These are phyloP conservation scores for Suillus subaureus DNA, from an alignment of 768 basidiomycete genomes.

Conservation along the genomic window DNA sequence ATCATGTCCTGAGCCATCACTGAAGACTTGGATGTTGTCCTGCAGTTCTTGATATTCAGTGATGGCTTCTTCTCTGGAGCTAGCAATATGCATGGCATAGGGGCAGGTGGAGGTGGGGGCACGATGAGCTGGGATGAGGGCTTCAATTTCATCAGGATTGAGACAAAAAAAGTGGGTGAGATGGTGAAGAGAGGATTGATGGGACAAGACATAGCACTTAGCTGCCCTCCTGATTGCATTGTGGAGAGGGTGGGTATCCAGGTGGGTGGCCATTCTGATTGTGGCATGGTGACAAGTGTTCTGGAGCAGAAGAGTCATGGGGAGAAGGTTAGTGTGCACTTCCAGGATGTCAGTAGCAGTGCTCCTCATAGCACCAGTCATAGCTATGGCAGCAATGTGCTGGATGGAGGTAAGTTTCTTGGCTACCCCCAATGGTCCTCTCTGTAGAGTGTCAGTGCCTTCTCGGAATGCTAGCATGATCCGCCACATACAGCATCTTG, in stretches of 20 bases:
- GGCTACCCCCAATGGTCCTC: background rate
- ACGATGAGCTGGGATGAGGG: background rate
- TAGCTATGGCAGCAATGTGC: background rate
- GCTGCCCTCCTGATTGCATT: background rate
- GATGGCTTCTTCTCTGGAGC: background rate
- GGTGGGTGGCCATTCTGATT: background rate
- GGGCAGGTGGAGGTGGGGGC: background rate
- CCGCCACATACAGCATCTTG: slow-evolving; percentile 25
- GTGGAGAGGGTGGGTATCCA: background rate
- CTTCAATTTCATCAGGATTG: background rate
- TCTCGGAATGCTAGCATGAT: background rate
- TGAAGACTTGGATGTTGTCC: slow-evolving; percentile 14
- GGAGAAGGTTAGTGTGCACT: background rate
- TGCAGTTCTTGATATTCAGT: accelerated
- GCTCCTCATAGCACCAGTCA: background rate
- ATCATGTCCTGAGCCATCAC: slow-evolving; percentile 15
- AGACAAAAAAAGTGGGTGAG: background rate
- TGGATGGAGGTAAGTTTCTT: background rate
- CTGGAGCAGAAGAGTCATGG: background rate
- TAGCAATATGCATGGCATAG: background rate
- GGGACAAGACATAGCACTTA: background rate
- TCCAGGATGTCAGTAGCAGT: background rate
- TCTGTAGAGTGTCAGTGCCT: background rate
- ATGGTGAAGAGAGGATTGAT: background rate
- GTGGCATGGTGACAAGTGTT: background rate